phyloP scores from a whole-genome alignment of 2,329 filamentous ascomycete species.

The Blumeriella jaapii region DNA sequence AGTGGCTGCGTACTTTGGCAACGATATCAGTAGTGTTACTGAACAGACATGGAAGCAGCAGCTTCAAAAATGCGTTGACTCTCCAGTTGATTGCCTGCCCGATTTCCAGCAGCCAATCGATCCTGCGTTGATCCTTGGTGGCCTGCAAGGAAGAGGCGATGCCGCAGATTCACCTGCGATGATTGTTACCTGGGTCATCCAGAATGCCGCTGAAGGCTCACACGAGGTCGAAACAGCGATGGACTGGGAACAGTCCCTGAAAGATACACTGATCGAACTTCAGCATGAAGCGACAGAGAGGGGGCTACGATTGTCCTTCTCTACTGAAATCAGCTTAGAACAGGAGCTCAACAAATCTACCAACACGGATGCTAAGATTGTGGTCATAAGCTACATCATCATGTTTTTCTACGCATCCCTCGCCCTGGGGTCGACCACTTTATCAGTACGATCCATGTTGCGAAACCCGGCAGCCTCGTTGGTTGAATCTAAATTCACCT shows the following conservation, averaged over 20 bases:
- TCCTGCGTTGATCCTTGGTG: slow-evolving; percentile 75
- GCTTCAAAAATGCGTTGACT: slow-evolving; percentile 61
- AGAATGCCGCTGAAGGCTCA: slow-evolving; percentile 69
- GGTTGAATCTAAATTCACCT: slow-evolving; percentile 91
- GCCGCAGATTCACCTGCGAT: slow-evolving; percentile 67
- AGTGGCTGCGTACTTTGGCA: slow-evolving; percentile 77
- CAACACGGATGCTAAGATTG: slow-evolving; percentile 95
- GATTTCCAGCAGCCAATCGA: slow-evolving; percentile 83
- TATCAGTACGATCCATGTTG: slow-evolving; percentile 65
- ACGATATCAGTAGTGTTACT: slow-evolving; percentile 49
- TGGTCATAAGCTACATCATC: slow-evolving; percentile 91
- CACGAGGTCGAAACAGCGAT: slow-evolving; percentile 60
- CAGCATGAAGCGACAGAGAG: slow-evolving; percentile 68
- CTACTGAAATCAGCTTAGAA: slow-evolving; percentile 87
- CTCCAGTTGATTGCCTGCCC: slow-evolving; percentile 76
- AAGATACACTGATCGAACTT: slow-evolving; percentile 60
- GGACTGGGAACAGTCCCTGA: slow-evolving; percentile 80
- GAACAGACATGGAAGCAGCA: slow-evolving; percentile 59
- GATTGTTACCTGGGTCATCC: slow-evolving; percentile 89
- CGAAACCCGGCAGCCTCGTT: slow-evolving; percentile 73
- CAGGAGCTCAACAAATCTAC: slow-evolving; percentile 96
- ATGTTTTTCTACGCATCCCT: slow-evolving; percentile 98
- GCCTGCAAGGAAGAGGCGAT: slow-evolving; percentile 53
- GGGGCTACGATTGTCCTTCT: slow-evolving; percentile 84
- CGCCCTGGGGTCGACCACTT: slow-evolving; percentile 76